Base-by-base conservation (phyloP, 108 stramenopile genomes). In the Conticribra guillardii region DNA sequence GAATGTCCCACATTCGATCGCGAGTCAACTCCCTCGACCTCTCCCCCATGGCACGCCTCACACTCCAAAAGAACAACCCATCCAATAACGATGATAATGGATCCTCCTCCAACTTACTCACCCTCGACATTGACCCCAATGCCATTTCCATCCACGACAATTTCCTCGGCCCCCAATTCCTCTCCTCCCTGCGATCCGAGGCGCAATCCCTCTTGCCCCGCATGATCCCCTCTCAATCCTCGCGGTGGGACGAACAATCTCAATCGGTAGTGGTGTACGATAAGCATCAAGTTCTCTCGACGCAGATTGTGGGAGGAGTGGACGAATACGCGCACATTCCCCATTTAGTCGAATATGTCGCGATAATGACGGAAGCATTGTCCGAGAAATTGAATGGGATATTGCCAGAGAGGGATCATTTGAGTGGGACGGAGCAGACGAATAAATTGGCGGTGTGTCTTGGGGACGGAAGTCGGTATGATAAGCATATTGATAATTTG, bases 401-500 rank as follows among this genome's bases (percentile, higher is more conserved):
- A 21, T 37, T 72, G 15, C 66, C 73, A 3, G 65, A 74, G 54
- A 56, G 26, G 3, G 57, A 49, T 54, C 54, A 58, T 15, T 67
- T 74, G 23, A 28, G 66, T 47, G 67, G 56, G 17, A 17, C 32
- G 8, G 56, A 74, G 37, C 73, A 74, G 50, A 67, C 73, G 0
- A 74, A 74, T 31, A 74, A 74, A 48, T 31, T 74, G 9, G 73
- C 66, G 19, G 73, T 74, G 14, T 74, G 73, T 49, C 73, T 74
- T 30, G 73, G 73, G 8, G 73, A 64, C 37, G 73, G 73, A 8
- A 59, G 56, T n/a, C 56, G 59, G 19, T 74, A 74, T 50, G 73
- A 74, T 30, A 74, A 74, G 37, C 73, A 74, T 48, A 74, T 74
- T 17, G 73, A 74, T 46, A 76, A 69, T 76, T 51, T 76, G 19